Percentiles rank a stretch among this genome's conserved stretches.
Conservation (phyloP, 257 asterid genomes). For the Marsdenia floribunda region DNA sequence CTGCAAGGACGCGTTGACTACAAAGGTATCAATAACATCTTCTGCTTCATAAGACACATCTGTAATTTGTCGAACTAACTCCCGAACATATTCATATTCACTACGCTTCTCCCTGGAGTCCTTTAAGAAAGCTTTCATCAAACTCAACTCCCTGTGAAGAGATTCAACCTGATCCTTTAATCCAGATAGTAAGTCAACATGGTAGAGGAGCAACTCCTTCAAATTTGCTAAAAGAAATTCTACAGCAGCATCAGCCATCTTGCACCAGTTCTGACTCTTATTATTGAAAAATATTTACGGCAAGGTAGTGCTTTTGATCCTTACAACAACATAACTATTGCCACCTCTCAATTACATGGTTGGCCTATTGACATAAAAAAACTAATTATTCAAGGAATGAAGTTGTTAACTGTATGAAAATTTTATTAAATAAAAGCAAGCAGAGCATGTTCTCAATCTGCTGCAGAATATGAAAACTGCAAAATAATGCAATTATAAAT, state of each 20-base stretch:
- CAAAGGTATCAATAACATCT: slow-evolving; percentile 37
- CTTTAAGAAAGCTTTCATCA: slow-evolving; percentile 46
- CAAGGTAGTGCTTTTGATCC: not conserved
- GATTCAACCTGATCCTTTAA: slow-evolving; percentile 41
- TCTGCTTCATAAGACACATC: slow-evolving; percentile 42
- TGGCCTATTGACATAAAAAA: not conserved
- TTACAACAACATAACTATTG: not conserved
- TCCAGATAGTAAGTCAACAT: slow-evolving; percentile 34
- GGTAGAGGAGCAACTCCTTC: slow-evolving; percentile 42
- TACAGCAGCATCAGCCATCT: slow-evolving; percentile 42
- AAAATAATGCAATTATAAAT: not conserved
- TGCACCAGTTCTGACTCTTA: slow-evolving; percentile 5
- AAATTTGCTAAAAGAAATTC: slow-evolving; percentile 39
- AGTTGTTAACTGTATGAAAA: not conserved
- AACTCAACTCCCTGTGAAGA: slow-evolving; percentile 39
- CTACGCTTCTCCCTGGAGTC: slow-evolving; percentile 37
- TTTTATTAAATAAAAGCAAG: not conserved
- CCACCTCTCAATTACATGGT: not conserved
- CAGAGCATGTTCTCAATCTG: not conserved
- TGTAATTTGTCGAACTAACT: slow-evolving; percentile 38
- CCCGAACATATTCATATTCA: slow-evolving; percentile 37
- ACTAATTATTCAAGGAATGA: not conserved
- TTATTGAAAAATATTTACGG: not conserved
- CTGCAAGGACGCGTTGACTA: slow-evolving; percentile 31
- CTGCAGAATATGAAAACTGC: not conserved